Percentiles rank a stretch among this genome's conserved stretches.
Evolutionary conservation across 202 grass and related monocot genomes (phyloP).

Genomic region (Carex sylvatica): DNA sequence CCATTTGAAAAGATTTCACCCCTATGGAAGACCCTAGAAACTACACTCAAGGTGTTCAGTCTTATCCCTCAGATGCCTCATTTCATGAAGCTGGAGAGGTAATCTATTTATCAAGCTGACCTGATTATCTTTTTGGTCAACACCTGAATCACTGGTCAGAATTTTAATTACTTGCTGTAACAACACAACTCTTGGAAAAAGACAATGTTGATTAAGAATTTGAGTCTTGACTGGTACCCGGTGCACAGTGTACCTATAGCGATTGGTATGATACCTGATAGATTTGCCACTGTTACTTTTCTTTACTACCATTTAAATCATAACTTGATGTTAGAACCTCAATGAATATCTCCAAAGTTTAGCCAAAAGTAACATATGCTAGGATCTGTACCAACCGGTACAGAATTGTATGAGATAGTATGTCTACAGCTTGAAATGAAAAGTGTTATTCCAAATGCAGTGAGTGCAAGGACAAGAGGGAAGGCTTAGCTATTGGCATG

Average conservation of each 20-base stretch:
- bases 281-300: neutral
- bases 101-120: neutral
- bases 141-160: neutral
- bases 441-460: neutral
- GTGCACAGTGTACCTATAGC: too few relatives aligned
- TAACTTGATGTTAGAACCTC: neutral
- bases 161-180: neutral
- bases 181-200: too few relatives aligned
- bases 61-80: slow-evolving; percentile 41
- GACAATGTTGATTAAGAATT: too few relatives aligned
- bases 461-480: slow-evolving; percentile 26
- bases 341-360: neutral
- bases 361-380: neutral
- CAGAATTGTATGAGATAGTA: neutral
- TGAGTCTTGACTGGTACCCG: too few relatives aligned
- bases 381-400: too few relatives aligned
- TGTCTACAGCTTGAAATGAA: neutral
- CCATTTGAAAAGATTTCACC: slow-evolving; percentile 46
- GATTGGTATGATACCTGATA: too few relatives aligned
- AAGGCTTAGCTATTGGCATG: slow-evolving; percentile 61
- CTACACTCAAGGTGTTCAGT: slow-evolving; percentile 47
- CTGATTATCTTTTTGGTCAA: neutral
- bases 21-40: slow-evolving; percentile 47
- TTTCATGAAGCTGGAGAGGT: slow-evolving; percentile 43
- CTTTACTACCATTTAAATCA: neutral